phyloP scores from a whole-genome alignment of 2,329 filamentous ascomycete genomes.

The Stemphylium lycopersici region DNA sequence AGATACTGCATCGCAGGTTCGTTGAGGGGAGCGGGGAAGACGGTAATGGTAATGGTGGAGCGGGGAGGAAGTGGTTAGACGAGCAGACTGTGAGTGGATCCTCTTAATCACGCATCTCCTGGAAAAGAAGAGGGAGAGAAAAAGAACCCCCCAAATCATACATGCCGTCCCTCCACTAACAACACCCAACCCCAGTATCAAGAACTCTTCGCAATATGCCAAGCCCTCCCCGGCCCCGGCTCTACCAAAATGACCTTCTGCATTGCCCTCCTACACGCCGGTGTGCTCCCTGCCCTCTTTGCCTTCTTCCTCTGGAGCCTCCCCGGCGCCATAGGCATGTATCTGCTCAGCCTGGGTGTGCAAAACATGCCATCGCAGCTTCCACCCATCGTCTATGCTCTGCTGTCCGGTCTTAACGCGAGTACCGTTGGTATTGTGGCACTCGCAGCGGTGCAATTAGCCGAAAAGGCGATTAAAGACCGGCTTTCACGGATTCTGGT shows the following conservation, averaged over 20 bases:
- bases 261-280: slow-evolving; percentile 68
- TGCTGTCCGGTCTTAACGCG: slow-evolving; percentile 74
- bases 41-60: slow-evolving; percentile 52
- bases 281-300: slow-evolving; percentile 63
- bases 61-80: slow-evolving; percentile 68
- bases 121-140: too few relatives aligned
- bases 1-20: slow-evolving; percentile 68
- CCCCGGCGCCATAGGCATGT: slow-evolving; percentile 75
- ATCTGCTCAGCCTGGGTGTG: slow-evolving; percentile 68
- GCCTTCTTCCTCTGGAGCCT: slow-evolving; percentile 71
- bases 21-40: slow-evolving; percentile 59
- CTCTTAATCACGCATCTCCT: too few relatives aligned
- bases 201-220: slow-evolving; percentile 72
- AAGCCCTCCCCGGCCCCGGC: slow-evolving; percentile 70
- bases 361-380: slow-evolving; percentile 64
- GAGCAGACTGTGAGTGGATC: slow-evolving; percentile 64
- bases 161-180: not conserved
- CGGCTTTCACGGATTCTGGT: slow-evolving; percentile 67
- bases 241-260: slow-evolving; percentile 76
- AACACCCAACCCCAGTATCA: slow-evolving; percentile 60
- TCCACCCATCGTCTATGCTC: slow-evolving; percentile 68
- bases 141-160: not conserved
- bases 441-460: slow-evolving; percentile 70
- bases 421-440: slow-evolving; percentile 75
- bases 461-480: slow-evolving; percentile 71